Evolutionary conservation across 2,329 filamentous ascomycete genomes (phyloP).

Genomic region (Rhynchosporium secalis): DNA sequence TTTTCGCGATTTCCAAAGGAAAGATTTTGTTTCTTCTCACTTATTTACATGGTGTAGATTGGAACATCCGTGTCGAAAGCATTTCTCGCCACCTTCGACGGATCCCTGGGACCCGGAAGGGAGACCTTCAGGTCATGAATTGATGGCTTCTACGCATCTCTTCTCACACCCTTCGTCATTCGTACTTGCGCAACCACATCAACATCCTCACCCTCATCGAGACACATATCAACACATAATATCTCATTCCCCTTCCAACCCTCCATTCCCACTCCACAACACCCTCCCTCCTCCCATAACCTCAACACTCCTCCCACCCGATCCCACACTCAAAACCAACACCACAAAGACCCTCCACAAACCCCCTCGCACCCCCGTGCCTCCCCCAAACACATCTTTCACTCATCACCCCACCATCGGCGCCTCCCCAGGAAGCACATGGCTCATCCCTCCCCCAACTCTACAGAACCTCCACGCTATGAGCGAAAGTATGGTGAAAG

Average conservation of each 20-base stretch:
- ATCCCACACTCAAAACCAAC: no score
- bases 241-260: no score
- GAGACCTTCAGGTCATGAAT: constrained; percentile 30
- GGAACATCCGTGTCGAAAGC: constrained; percentile 34
- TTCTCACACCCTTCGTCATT: constrained; percentile 26
- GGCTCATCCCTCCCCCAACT: constrained; percentile 11
- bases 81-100: constrained; percentile 24
- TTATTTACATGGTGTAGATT: constrained; percentile 22
- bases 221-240: neutral
- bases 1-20: neutral
- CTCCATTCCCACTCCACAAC: no score
- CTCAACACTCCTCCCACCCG: no score
- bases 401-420: neutral
- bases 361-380: neutral
- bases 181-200: constrained; percentile 10
- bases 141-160: constrained; percentile 34
- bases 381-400: neutral
- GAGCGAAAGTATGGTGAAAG: constrained; percentile 27
- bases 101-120: constrained; percentile 20
- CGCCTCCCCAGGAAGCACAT: constrained; percentile 4
- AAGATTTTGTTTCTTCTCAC: no score
- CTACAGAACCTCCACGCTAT: constrained; percentile 28
- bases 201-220: constrained; percentile 25
- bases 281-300: no score
- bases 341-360: no score